Evolutionary conservation across 164 flowering plant species (phyloP).

Genomic region (Berberis thunbergii): DNA sequence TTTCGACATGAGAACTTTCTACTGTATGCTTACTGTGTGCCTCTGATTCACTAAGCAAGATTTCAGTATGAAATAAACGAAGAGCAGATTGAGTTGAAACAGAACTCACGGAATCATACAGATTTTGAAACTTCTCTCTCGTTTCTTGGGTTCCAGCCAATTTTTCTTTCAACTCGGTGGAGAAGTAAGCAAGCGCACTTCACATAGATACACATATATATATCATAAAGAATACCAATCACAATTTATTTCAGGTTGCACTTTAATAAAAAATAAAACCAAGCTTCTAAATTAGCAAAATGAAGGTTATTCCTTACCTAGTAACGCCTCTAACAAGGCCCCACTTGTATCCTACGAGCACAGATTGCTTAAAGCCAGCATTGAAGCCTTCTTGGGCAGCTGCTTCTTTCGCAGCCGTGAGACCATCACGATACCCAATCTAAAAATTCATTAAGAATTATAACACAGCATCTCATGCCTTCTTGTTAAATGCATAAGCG

Average conservation of each 20-base stretch:
- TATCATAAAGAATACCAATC: background rate
- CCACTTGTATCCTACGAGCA: slow-evolving; percentile 53
- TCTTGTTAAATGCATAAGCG: background rate
- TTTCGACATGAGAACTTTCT: background rate
- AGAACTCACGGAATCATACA: slow-evolving; percentile 43
- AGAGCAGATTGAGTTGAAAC: slow-evolving; percentile 49
- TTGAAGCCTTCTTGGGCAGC: slow-evolving; percentile 83
- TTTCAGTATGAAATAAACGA: slow-evolving; percentile 36
- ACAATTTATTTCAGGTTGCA: background rate
- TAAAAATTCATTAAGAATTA: slow-evolving; percentile 15
- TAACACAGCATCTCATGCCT: background rate
- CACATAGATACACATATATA: background rate
- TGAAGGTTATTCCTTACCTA: slow-evolving; percentile 37
- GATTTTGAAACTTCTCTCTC: slow-evolving; percentile 29
- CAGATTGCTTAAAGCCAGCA: slow-evolving; percentile 67
- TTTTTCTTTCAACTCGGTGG: slow-evolving; percentile 42
- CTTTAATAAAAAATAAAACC: background rate
- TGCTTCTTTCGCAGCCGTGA: slow-evolving; percentile 69
- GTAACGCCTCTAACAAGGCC: slow-evolving; percentile 76
- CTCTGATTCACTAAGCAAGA: slow-evolving; percentile 14
- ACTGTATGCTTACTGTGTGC: slow-evolving; percentile 13
- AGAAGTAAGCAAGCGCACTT: slow-evolving; percentile 61
- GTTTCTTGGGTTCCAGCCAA: slow-evolving; percentile 35
- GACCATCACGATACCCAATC: slow-evolving; percentile 87
- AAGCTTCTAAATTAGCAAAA: background rate